These are phyloP conservation scores for Aspergillus alliaceus DNA, from an alignment of 2,329 filamentous ascomycete species.

Conservation along the genomic window DNA sequence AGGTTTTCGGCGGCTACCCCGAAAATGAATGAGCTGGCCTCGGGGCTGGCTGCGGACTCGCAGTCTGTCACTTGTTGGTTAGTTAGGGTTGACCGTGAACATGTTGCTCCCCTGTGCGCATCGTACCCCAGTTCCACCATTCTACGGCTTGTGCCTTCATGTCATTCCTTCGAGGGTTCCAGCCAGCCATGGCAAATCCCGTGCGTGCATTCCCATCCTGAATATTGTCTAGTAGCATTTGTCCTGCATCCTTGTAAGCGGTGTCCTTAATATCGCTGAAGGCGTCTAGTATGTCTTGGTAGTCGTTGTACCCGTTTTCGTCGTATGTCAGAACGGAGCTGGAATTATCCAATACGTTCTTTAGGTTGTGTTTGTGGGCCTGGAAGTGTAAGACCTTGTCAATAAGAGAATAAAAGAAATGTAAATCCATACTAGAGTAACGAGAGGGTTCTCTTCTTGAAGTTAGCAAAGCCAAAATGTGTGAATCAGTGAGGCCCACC, in stretches of 20 bases:
- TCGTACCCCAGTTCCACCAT: slow-evolving; percentile 54
- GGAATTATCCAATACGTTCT: slow-evolving; percentile 60
- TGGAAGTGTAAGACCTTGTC: not conserved
- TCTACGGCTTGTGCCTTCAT: slow-evolving; percentile 61
- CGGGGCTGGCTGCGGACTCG: slow-evolving; percentile 59
- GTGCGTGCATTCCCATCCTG: slow-evolving; percentile 63
- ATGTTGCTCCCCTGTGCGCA: not conserved
- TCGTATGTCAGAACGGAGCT: slow-evolving; percentile 61
- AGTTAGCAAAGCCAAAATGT: not conserved
- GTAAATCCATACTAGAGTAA: slow-evolving; percentile 42
- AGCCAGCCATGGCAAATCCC: slow-evolving; percentile 60
- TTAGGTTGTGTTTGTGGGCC: slow-evolving; percentile 59
- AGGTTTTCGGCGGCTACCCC: slow-evolving; percentile 58
- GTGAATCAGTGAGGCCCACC: not conserved
- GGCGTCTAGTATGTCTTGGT: slow-evolving; percentile 49
- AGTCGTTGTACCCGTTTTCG: slow-evolving; percentile 56
- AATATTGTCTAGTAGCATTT: slow-evolving; percentile 58
- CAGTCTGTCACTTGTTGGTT: slow-evolving; percentile 46
- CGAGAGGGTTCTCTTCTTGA: slow-evolving; percentile 54
- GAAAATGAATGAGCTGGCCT: slow-evolving; percentile 57
- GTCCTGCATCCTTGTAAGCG: slow-evolving; percentile 56
- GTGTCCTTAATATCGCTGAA: slow-evolving; percentile 50
- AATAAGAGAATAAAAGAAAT: not conserved
- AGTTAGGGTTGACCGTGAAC: not conserved
- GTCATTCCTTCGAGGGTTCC: slow-evolving; percentile 57